Evolutionary conservation across 306 rosid genomes (phyloP).

Genomic region (Comarum palustre): DNA sequence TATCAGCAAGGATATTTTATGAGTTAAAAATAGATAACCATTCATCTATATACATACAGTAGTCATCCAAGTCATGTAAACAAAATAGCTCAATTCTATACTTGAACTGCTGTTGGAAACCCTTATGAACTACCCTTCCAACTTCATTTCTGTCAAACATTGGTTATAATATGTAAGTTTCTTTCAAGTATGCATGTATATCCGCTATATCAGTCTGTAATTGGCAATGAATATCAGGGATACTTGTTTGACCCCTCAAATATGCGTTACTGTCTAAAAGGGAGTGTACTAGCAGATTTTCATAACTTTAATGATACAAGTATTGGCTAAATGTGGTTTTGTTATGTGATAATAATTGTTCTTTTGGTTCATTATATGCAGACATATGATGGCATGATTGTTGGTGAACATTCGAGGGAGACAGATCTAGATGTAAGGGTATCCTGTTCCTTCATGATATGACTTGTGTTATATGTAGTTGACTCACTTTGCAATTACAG

Average conservation of each 20-base stretch:
- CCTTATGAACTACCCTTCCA: neutral
- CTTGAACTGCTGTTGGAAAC: neutral
- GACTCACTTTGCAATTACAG: slow-evolving; percentile 44
- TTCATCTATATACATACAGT: neutral
- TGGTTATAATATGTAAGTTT: neutral
- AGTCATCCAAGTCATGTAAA: neutral
- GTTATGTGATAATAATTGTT: neutral
- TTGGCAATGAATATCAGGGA: neutral
- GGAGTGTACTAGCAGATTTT: neutral
- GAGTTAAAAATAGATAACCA: neutral
- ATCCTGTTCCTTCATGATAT: slow-evolving; percentile 18
- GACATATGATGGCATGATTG: slow-evolving; percentile 96
- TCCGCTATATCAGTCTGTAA: neutral
- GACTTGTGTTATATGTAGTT: slow-evolving; percentile 17
- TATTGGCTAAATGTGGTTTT: neutral
- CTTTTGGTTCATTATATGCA: slow-evolving; percentile 36
- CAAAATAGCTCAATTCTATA: neutral
- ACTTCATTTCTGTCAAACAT: neutral
- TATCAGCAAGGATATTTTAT: neutral
- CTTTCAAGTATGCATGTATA: neutral
- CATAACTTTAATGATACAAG: neutral
- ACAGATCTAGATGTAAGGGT: slow-evolving; percentile 80
- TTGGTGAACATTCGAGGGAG: slow-evolving; percentile 93
- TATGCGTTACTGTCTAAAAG: neutral
- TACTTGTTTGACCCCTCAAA: neutral